These are phyloP conservation scores for Forsythia suspensa DNA, from an alignment of 257 asterid genomes.

Conservation along the genomic window DNA sequence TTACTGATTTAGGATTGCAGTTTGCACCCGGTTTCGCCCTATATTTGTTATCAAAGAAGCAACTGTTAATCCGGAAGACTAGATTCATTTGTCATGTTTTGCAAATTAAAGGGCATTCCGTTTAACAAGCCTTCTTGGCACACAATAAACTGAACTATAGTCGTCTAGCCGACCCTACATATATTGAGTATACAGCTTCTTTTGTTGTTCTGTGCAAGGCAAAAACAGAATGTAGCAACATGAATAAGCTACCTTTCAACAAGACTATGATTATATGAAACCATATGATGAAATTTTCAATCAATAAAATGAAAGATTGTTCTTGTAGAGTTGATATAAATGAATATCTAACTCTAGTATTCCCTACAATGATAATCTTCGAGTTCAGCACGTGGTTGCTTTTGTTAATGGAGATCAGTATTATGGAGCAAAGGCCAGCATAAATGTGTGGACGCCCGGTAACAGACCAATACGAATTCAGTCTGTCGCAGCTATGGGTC, in stretches of 20 bases:
- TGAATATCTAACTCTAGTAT: background rate
- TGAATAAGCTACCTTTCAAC: background rate
- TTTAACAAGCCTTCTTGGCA: background rate
- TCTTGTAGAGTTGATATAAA: background rate
- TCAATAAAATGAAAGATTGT: background rate
- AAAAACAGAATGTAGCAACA: background rate
- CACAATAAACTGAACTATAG: background rate
- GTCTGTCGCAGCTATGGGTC: constrained; percentile 89
- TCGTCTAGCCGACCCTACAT: background rate
- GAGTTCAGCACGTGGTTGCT: constrained; percentile 84
- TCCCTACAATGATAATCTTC: no score
- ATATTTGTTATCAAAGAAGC: no score
- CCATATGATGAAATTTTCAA: background rate
- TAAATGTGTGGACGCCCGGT: constrained; percentile 94
- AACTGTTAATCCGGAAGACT: no score
- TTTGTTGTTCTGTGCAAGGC: background rate
- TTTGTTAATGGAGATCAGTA: constrained; percentile 83
- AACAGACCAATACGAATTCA: constrained; percentile 81
- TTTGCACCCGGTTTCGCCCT: background rate
- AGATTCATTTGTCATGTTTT: no score
- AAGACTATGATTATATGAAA: background rate
- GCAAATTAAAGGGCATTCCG: background rate
- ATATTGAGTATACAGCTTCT: background rate
- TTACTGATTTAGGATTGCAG: background rate
- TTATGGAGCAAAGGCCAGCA: constrained; percentile 90